These are phyloP conservation scores for Sanghuangporus baumii DNA, from an alignment of 1,284 basidiomycete species.

Conservation along the genomic window DNA sequence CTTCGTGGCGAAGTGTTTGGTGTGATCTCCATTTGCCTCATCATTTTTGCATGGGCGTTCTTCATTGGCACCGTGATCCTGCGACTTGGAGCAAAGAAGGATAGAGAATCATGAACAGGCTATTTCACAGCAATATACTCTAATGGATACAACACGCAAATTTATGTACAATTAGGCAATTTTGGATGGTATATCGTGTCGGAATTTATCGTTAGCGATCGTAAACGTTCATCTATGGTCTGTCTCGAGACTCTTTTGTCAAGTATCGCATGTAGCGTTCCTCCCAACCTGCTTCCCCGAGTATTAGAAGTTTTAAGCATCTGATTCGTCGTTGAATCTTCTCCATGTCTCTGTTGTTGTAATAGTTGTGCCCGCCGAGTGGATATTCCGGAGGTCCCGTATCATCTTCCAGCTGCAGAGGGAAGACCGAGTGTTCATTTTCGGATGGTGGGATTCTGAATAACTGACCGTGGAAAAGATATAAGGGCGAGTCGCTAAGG, in stretches of 20 bases:
- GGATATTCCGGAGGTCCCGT: conserved; percentile 25
- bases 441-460: conserved; percentile 41
- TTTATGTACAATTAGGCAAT: background rate
- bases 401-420: conserved; percentile 26
- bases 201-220: no score
- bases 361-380: conserved; percentile 55
- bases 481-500: conserved; percentile 41
- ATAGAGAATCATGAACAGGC: conserved; percentile 1
- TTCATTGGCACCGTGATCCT: conserved; percentile 61
- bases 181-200: background rate
- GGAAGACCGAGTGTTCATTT: conserved; percentile 41
- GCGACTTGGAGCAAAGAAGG: conserved; percentile 38
- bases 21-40: conserved; percentile 36
- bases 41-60: conserved; percentile 57
- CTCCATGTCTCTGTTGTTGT: conserved; percentile 48
- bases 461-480: conserved; percentile 39
- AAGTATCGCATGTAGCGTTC: conserved; percentile 22
- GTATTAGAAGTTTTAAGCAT: conserved; percentile 37
- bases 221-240: background rate
- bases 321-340: conserved; percentile 34
- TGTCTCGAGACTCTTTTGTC: background rate
- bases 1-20: conserved; percentile 49
- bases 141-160: background rate
- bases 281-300: conserved; percentile 28
- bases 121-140: background rate